phyloP scores from a whole-genome alignment of 148 eudicot species.

The Euryodendron excelsum region DNA sequence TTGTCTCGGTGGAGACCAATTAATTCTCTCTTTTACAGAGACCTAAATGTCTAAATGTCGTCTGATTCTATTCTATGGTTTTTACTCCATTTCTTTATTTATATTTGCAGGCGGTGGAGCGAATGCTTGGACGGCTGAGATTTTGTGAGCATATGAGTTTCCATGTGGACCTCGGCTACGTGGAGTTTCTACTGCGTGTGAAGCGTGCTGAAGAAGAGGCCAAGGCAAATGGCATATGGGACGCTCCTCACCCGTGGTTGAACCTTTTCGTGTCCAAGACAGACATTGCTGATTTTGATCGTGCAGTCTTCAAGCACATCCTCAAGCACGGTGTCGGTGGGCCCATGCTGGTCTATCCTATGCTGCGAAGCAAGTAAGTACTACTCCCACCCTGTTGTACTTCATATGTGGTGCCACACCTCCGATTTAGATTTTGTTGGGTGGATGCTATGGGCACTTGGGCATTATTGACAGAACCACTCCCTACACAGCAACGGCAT shows the following conservation, averaged over 20 bases:
- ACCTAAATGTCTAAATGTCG: not conserved
- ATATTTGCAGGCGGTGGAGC: slow-evolving; percentile 60
- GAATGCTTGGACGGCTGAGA: slow-evolving; percentile 47
- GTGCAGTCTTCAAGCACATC: slow-evolving; percentile 56
- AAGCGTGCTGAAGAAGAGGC: slow-evolving; percentile 66
- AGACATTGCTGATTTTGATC: slow-evolving; percentile 74
- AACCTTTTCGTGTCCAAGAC: slow-evolving; percentile 68
- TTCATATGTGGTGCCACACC: too few species aligned
- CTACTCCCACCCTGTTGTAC: not conserved
- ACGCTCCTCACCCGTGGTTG: slow-evolving; percentile 91
- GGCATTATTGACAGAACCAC: too few species aligned
- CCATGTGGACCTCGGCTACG: slow-evolving; percentile 61
- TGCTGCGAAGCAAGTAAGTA: slow-evolving; percentile 64
- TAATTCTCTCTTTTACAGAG: too few species aligned
- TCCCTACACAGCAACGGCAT: too few species aligned
- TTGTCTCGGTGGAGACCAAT: not conserved
- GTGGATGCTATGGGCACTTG: too few species aligned
- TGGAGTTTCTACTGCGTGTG: slow-evolving; percentile 68
- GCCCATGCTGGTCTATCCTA: slow-evolving; percentile 88
- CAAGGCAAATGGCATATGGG: slow-evolving; percentile 74
- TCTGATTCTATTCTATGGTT: not conserved
- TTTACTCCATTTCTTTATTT: too few species aligned
- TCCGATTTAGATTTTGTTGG: too few species aligned
- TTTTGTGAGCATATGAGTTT: slow-evolving; percentile 43
- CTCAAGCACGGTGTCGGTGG: slow-evolving; percentile 80